These are phyloP conservation scores for Eucalyptus erythrocorys DNA, from an alignment of 345 rosid genomes.

Conservation along the genomic window DNA sequence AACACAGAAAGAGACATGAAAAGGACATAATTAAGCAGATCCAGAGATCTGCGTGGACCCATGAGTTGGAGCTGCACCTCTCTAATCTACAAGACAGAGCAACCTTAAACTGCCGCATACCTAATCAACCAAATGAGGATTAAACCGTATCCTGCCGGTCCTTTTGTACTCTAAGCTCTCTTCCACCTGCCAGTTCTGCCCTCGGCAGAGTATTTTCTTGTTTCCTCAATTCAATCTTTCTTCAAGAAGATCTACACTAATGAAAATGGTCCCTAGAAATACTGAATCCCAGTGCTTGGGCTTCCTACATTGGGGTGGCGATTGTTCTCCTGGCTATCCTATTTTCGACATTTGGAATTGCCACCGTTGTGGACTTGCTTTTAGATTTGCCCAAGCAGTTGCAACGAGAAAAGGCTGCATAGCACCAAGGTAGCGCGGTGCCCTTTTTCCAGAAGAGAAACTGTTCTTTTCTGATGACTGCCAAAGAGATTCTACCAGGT, in stretches of 20 bases:
- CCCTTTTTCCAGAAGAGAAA: not conserved
- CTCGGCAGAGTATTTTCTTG: not conserved
- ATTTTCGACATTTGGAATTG: slow-evolving; percentile 10
- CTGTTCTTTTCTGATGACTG: not conserved
- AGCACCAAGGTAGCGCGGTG: not conserved
- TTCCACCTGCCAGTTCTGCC: not conserved
- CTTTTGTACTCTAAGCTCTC: not conserved
- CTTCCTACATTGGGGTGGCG: slow-evolving; percentile 8
- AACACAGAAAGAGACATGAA: not conserved
- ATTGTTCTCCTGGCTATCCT: slow-evolving; percentile 10
- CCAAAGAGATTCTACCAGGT: not conserved
- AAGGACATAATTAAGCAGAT: not conserved
- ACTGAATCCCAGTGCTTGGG: not conserved
- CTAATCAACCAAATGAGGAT: not conserved
- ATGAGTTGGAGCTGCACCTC: not conserved
- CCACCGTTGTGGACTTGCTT: slow-evolving; percentile 13
- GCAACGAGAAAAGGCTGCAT: not conserved
- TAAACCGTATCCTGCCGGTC: not conserved
- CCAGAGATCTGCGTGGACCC: not conserved
- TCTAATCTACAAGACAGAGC: not conserved
- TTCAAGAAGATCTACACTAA: not conserved
- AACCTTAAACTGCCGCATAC: not conserved
- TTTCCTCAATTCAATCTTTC: not conserved
- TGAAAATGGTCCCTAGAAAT: not conserved
- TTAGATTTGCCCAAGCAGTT: slow-evolving; percentile 3